Conservation (phyloP, 306 rosid species). For the Dalbergia oliveri region DNA sequence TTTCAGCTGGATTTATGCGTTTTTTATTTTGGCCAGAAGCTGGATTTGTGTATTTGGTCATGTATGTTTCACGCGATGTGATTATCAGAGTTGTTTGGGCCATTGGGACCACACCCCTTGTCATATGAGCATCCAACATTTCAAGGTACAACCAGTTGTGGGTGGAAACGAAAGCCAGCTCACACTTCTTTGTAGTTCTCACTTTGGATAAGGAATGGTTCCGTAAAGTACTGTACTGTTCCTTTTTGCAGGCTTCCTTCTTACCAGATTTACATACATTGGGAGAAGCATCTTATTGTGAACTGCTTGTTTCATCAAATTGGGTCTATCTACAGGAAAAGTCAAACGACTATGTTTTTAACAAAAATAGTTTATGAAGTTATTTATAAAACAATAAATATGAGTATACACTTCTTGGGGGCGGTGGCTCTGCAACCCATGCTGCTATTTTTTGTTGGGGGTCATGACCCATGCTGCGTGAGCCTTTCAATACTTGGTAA, state of each 20-base stretch:
- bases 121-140: not conserved
- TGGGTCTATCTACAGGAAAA: constrained; percentile 23
- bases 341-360: not conserved
- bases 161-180: constrained; percentile 36
- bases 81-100: constrained; percentile 2
- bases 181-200: constrained; percentile 6
- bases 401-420: not conserved
- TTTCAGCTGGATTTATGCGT: not conserved
- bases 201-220: constrained; percentile 7
- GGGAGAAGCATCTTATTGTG: constrained; percentile 43
- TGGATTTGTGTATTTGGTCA: constrained; percentile 14
- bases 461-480: not conserved
- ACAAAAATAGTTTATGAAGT: not conserved
- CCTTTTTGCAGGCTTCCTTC: constrained; percentile 35
- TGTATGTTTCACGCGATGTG: constrained; percentile 33
- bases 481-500: constrained; percentile 20
- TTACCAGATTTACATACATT: constrained; percentile 3
- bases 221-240: not conserved
- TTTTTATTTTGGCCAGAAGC: too few species aligned
- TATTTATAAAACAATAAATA: too few species aligned
- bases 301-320: constrained; percentile 1
- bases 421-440: not conserved
- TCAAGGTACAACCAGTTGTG: constrained; percentile 16
- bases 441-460: not conserved
- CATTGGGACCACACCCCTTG: not conserved